Conservation (phyloP, 306 rosid genomes). For the Trichosanthes cucumerina region DNA sequence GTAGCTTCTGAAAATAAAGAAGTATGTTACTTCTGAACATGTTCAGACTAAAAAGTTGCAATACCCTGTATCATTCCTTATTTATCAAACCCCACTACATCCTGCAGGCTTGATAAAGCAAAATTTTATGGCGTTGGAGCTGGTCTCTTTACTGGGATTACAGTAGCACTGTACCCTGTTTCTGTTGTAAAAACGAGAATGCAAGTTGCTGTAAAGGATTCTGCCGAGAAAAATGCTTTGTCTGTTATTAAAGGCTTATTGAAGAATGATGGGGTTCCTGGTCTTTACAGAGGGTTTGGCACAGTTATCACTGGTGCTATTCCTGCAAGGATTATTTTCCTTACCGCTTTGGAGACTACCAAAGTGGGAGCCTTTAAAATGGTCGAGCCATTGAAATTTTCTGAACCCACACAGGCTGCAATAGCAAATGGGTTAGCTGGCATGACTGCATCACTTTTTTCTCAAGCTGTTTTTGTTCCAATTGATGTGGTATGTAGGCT, state of each 20-base stretch:
- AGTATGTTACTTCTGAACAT: neutral
- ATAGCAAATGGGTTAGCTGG: constrained; percentile 86
- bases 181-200: constrained; percentile 83
- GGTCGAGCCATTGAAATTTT: constrained; percentile 54
- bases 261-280: constrained; percentile 72
- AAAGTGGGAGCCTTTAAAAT: constrained; percentile 60
- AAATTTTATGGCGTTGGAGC: constrained; percentile 82
- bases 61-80: neutral
- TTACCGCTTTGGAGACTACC: constrained; percentile 71
- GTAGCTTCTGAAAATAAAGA: neutral
- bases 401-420: constrained; percentile 77
- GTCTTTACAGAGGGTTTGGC: constrained; percentile 80
- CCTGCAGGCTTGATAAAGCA: constrained; percentile 72
- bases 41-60: constrained; percentile 6
- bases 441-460: constrained; percentile 57
- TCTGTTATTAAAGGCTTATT: constrained; percentile 65
- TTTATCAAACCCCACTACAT: constrained; percentile 9
- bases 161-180: constrained; percentile 75
- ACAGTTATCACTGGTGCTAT: constrained; percentile 73
- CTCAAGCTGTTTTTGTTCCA: constrained; percentile 85
- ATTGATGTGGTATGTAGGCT: constrained; percentile 65
- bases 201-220: constrained; percentile 73
- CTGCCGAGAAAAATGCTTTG: constrained; percentile 53
- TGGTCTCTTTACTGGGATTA: constrained; percentile 79
- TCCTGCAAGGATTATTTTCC: constrained; percentile 78